phyloP scores from a whole-genome alignment of 2,329 filamentous ascomycete genomes.

The Aspergillus chevalieri region DNA sequence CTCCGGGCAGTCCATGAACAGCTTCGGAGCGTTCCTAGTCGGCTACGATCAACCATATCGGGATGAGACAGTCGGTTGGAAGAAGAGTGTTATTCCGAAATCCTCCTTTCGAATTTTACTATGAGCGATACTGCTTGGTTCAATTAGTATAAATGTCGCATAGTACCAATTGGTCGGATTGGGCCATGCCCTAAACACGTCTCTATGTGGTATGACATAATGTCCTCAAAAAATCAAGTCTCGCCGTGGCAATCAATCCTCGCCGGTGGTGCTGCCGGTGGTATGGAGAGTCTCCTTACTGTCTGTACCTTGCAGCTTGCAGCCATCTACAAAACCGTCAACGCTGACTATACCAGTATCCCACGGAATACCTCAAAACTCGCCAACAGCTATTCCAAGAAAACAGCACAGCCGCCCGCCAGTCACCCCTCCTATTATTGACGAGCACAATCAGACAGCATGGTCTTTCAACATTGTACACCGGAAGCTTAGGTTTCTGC shows the following conservation, averaged over 20 bases:
- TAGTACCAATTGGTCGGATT: no score
- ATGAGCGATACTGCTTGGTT: no score
- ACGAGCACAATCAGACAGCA: constrained; percentile 6
- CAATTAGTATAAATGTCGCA: no score
- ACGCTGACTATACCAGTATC: constrained; percentile 5
- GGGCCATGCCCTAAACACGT: no score
- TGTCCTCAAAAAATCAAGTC: constrained; percentile 1
- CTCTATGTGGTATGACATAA: no score
- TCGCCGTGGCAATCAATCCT: constrained; percentile 13
- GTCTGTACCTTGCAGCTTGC: constrained; percentile 1
- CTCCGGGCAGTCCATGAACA: no score
- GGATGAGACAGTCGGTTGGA: no score
- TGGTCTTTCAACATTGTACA: constrained; percentile 8
- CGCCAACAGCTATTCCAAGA: constrained; percentile 10
- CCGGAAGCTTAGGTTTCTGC: constrained; percentile 11
- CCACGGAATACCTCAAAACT: constrained; percentile 14
- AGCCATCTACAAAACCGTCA: background rate
- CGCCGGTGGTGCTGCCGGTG: constrained; percentile 11
- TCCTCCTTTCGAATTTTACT: no score
- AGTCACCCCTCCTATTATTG: constrained; percentile 1
- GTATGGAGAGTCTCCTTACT: constrained; percentile 9
- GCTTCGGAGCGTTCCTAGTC: no score
- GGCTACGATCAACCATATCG: no score
- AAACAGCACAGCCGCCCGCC: background rate
- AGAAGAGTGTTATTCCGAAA: no score